phyloP scores from a whole-genome alignment of 2,329 filamentous ascomycete species.

The Cercospora zeina region DNA sequence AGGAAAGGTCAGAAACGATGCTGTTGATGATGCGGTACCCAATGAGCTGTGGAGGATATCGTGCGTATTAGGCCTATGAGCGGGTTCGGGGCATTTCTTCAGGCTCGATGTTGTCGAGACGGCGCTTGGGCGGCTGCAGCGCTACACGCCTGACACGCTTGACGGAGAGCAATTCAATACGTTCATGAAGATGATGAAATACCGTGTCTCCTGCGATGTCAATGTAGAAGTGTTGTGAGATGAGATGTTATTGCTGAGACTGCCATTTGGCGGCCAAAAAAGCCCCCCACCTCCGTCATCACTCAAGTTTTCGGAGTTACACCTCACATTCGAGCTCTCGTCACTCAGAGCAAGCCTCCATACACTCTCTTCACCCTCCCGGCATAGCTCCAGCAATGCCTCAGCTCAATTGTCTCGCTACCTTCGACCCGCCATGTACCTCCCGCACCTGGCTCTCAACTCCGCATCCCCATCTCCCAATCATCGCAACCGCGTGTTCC shows the following conservation, averaged over 20 bases:
- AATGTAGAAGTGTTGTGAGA: background rate
- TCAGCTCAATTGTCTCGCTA: slow-evolving; percentile 50
- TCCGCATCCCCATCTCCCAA: slow-evolving; percentile 81
- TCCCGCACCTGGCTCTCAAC: slow-evolving; percentile 79
- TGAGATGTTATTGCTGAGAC: background rate
- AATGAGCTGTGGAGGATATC: background rate
- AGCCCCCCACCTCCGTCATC: slow-evolving; percentile 4
- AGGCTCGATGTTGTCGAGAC: background rate
- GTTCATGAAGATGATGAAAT: background rate
- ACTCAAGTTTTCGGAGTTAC: background rate
- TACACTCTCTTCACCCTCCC: background rate
- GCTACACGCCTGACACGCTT: background rate
- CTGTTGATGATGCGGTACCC: background rate
- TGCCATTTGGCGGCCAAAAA: background rate
- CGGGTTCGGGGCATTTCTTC: background rate
- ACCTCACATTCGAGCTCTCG: background rate
- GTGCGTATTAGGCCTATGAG: background rate
- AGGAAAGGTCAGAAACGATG: background rate
- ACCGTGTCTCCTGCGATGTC: background rate
- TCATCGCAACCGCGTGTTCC: slow-evolving; percentile 84
- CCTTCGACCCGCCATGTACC: slow-evolving; percentile 55
- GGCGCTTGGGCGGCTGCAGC: background rate
- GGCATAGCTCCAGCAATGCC: slow-evolving; percentile 21
- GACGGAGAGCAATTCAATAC: background rate
- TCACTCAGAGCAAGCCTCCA: background rate